Base-by-base conservation (phyloP, 495 filamentous ascomycete genomes). In the Glarea lozoyensis region DNA sequence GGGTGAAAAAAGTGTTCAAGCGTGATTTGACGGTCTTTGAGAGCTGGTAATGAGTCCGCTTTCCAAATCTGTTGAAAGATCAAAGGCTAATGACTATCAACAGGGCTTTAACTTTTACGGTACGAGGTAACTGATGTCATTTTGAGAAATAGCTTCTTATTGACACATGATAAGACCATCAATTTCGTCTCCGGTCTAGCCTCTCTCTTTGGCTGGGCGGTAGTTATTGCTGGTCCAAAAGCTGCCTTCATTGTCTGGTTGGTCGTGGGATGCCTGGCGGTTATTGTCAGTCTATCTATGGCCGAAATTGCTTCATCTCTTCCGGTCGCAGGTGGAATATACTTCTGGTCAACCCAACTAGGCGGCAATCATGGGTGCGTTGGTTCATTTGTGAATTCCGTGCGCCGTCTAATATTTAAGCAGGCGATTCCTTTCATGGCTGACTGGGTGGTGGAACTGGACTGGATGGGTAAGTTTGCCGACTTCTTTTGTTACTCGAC, bases 311-410 rank as follows among this genome's bases (percentile, higher is more conserved):
- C 51, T 17, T 49, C 54, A n/a, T 49, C 52, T 2, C 43, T 53
- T 12, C 54, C 54, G 3, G 60, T 58, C 3, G 55, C 60, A 19
- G 61, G 61, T 4, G 61, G 62, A 10, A 61, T 64, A 15, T 62
- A 61, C 40, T 57, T 56, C 32, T 57, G 52, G 55, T 39, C 43
- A 13, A 60, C 57, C 41, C 52, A 50, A 21, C 41, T 60, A 1
- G 59, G 57, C 10, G 58, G 58, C 19, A 34, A 55, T 46, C 58
- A 56, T 56, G 60, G 60, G 46, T 50, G 49, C 19, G n/a, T 20
- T 17, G 10, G 44, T 22, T 42, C 24, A 29, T 15, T 17, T 31
- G 17, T 43, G 11, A 3, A 16, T 13, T 34, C 4, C n/a, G n/a
- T 34, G 12, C 12, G 31, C n/a, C 20, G 37, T 1, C 31, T 49